Evolutionary conservation across 805 yeast species (phyloP), one percentile per base, ranked within the genome.

Genomic region (Lachancea waltii): DNA sequence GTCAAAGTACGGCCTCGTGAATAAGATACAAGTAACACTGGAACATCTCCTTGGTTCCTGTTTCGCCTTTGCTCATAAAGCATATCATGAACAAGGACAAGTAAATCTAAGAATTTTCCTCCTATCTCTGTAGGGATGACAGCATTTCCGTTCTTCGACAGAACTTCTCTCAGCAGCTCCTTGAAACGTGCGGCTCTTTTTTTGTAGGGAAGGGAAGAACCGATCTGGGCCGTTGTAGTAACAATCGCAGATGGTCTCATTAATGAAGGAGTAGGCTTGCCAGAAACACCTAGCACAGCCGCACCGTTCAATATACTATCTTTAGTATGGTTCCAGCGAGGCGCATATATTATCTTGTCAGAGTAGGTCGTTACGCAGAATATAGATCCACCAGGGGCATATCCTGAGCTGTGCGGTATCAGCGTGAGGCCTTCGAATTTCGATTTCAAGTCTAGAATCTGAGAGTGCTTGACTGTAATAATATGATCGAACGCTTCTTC

Each of bases 241-340:
- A 90, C 77, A 38, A 92, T 64, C 1, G 92, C 84, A 1, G 95
- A 80, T 2, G 97, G 95, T 54, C 94, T 69, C 44, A 74, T 51
- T 20, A 89, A 65, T 28, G 74, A 72, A 1, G 84, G 69, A n/a
- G 77, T 63, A 1, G 86, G 78, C 29, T 68, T 75, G 8, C 87
- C 86, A 20, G 69, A 66, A 43, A 51, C 57, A 33, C 76, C 75
- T 27, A 80, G 54, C 14, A 84, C 59, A 16, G 70, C 69, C 3
- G 92, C 83, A 20, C 87, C 79, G 45, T 81, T 82, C 36, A 92
- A 63, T 49, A 87, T 87, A 0, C 85, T 73, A 54, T 90, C 97
- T 47, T 78, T 79, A 1, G 97, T 80, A 56, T 92, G 97, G 58
- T 89, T 90, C 97, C 97, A 92, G 31, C 83, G 77, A 2, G 92